A percentile compares a stretch with the other conserved stretches of the same genome.
Conservation (phyloP, 2,329 filamentous ascomycete species). For the Diaporthe sp. region DNA sequence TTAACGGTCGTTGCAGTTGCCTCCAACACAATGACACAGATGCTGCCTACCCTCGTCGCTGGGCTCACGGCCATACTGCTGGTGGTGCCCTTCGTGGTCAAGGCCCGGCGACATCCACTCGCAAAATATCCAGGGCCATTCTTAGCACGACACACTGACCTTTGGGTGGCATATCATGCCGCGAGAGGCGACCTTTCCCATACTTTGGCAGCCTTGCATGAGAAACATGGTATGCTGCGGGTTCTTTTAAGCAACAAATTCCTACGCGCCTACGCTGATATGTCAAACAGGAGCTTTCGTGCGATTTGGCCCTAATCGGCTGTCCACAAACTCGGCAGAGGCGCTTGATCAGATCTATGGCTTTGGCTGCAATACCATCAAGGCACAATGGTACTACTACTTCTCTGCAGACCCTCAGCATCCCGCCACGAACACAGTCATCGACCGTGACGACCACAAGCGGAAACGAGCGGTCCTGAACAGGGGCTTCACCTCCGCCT, state of each 20-base stretch:
- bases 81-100: background rate
- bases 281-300: slow-evolving; percentile 18
- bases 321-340: slow-evolving; percentile 23
- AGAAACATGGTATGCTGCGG: slow-evolving; percentile 3
- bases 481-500: slow-evolving; percentile 17
- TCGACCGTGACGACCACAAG: slow-evolving; percentile 23
- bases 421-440: slow-evolving; percentile 16
- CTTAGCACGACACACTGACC: slow-evolving; percentile 5
- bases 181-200: slow-evolving; percentile 8
- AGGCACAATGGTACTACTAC: slow-evolving; percentile 24
- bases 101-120: slow-evolving; percentile 1
- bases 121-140: slow-evolving; percentile 16
- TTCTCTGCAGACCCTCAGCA: slow-evolving; percentile 15
- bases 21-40: background rate
- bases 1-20: background rate
- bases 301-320: slow-evolving; percentile 20
- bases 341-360: slow-evolving; percentile 28
- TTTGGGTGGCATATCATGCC: slow-evolving; percentile 16
- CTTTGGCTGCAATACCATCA: slow-evolving; percentile 13
- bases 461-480: slow-evolving; percentile 18
- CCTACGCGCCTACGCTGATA: background rate
- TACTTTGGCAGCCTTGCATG: slow-evolving; percentile 7
- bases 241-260: background rate
- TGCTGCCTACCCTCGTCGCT: background rate
- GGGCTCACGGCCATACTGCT: background rate